A percentile compares a stretch with the other conserved stretches of the same genome.
Conservation (phyloP, 2,329 filamentous ascomycete species). For the Calonectria multiphialidica region DNA sequence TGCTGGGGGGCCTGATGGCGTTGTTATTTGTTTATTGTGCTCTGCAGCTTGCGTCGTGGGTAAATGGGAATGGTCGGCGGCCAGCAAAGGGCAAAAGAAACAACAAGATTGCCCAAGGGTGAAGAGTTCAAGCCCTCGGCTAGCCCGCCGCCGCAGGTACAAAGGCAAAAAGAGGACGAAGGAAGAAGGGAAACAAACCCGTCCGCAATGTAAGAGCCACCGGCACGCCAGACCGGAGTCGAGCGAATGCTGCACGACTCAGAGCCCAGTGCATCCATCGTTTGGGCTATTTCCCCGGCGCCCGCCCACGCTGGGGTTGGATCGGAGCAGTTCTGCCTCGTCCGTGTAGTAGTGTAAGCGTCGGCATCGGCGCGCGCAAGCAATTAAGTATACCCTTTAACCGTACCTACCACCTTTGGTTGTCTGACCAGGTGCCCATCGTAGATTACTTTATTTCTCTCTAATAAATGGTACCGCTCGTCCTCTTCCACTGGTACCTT, state of each 20-base stretch:
- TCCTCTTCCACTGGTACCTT: not conserved
- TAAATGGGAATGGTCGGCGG: not conserved
- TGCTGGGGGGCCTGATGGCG: slow-evolving; percentile 10
- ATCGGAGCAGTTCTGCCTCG: slow-evolving; percentile 4
- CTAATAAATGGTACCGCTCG: not conserved
- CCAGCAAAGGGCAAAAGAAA: not conserved
- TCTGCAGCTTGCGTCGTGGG: not conserved
- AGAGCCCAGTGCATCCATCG: not conserved
- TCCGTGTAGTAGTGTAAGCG: not conserved
- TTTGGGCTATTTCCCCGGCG: slow-evolving; percentile 13
- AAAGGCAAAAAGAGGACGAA: not conserved
- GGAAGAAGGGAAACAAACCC: not conserved
- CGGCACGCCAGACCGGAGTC: not conserved
- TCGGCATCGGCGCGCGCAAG: not conserved
- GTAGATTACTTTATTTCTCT: not conserved
- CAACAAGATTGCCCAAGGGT: not conserved
- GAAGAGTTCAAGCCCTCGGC: not conserved
- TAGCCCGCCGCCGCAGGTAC: not conserved
- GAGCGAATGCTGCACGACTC: not conserved
- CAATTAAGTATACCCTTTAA: slow-evolving; percentile 12
- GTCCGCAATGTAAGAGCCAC: not conserved
- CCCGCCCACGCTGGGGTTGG: slow-evolving; percentile 4
- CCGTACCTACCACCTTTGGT: not conserved
- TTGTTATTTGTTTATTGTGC: slow-evolving; percentile 3
- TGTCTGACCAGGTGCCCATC: not conserved